phyloP scores from a whole-genome alignment of 164 flowering plant genomes.

The Macadamia tetraphylla region DNA sequence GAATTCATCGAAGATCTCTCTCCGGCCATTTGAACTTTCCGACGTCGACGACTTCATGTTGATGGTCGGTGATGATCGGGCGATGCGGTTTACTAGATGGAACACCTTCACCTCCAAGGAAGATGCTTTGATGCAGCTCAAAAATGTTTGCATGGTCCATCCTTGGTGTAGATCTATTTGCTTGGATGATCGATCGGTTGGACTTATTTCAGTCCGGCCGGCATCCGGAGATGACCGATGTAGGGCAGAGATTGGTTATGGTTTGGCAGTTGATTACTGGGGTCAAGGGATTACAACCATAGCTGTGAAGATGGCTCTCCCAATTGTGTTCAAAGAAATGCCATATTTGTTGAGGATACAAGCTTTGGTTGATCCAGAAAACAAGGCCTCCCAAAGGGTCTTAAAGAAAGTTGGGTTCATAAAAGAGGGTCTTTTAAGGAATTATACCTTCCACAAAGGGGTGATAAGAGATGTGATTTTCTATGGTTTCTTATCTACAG shows the following conservation, averaged over 20 bases:
- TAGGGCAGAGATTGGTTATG: slow-evolving; percentile 32
- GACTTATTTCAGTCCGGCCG: slow-evolving; percentile 25
- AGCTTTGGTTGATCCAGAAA: slow-evolving; percentile 26
- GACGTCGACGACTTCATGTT: slow-evolving; percentile 29
- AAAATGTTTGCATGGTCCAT: slow-evolving; percentile 16
- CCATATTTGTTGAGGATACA: slow-evolving; percentile 32
- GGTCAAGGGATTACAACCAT: slow-evolving; percentile 29
- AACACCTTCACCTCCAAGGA: slow-evolving; percentile 20
- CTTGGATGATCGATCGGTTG: slow-evolving; percentile 27
- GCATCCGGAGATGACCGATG: slow-evolving; percentile 17
- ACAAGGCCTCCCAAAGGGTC: slow-evolving; percentile 39
- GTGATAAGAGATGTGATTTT: slow-evolving; percentile 22
- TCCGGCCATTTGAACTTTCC: slow-evolving; percentile 14
- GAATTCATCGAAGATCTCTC: slow-evolving; percentile 6
- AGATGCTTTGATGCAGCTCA: slow-evolving; percentile 20
- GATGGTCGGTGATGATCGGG: slow-evolving; percentile 18
- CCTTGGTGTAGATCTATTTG: slow-evolving; percentile 42
- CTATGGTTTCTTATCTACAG: slow-evolving; percentile 23
- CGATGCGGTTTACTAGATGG: slow-evolving; percentile 6
- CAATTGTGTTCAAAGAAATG: slow-evolving; percentile 26
- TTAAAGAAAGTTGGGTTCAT: slow-evolving; percentile 44
- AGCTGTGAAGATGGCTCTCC: slow-evolving; percentile 29
- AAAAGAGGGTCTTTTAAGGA: slow-evolving; percentile 39
- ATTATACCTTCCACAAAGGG: slow-evolving; percentile 27
- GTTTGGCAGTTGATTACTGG: slow-evolving; percentile 25